Evolutionary conservation across 176 grass and related monocot species (phyloP), one percentile per base, ranked within the genome.

Genomic region (Rhynchospora tenuis): DNA sequence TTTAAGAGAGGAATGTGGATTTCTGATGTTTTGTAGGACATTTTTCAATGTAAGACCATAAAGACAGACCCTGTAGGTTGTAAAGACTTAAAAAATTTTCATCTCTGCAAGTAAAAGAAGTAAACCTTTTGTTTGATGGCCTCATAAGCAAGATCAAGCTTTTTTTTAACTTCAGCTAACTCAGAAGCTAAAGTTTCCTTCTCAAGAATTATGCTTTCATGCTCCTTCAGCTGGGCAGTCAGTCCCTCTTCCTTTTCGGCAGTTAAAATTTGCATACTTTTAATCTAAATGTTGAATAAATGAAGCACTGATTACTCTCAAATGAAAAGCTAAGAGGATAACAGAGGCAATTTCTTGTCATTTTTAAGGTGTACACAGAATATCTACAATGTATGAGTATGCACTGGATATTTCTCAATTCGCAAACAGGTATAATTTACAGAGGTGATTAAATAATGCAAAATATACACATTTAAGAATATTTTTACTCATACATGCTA

Each of bases 121-220:
- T 29, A 77, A 65, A 98, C 95, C 95, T 98, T 89, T 78, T 98
- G 87, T 91, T 89, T 87, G 61, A 98, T 94, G 85, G 89, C 91
- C 67, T 47, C 88, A 82, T 87, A 77, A 87, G 90, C 82, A 91
- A 78, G 85, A 90, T 93, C 88, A 69, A 99, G 85, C 87, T 90
- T 90, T 71, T 88, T 86, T 70, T 88, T 90, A 31, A 92, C 54
- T 91, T 95, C 88, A 65, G 85, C 87, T 68, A 95, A 81, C 20
- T 95, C 82, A 55, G 88, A 66, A 83, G 87, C 71, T 77, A 99
- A 87, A 45, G 70, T 69, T 84, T 95, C 84, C 82, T 89, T 91
- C 83, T 91, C 88, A 81, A 81, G 81, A 64, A 90, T 72, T 69
- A 89, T 60, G 61, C 78, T 88, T 83, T 66, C 82, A 78, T 98